Percentiles rank a stretch among this genome's conserved stretches.
phyloP scores from a whole-genome alignment of 2,329 filamentous ascomycete species.

The Magnaporthales sp. region DNA sequence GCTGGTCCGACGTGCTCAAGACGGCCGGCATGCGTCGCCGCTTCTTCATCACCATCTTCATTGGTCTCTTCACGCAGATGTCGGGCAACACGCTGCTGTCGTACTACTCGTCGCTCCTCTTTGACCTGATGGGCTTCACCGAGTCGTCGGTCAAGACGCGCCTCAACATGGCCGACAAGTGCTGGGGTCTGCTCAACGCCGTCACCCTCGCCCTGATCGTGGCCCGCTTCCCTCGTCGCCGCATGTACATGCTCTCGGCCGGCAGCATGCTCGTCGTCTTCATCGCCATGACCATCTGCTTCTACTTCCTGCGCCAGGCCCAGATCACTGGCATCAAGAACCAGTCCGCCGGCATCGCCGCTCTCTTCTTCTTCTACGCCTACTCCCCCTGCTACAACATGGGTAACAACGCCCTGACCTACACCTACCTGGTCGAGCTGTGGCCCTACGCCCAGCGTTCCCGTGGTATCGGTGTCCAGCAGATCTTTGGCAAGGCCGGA shows the following conservation, averaged over 20 bases:
- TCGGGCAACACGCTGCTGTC: constrained; percentile 42
- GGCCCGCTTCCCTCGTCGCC: constrained; percentile 21
- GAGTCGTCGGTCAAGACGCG: constrained; percentile 28
- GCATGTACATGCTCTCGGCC: constrained; percentile 15
- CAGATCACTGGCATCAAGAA: constrained; percentile 10
- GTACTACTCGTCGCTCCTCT: constrained; percentile 40
- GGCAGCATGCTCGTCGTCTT: constrained; percentile 16
- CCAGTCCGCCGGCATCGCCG: constrained; percentile 17
- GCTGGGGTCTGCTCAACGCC: constrained; percentile 30
- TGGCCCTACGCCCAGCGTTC: constrained; percentile 18
- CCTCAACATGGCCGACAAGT: constrained; percentile 37
- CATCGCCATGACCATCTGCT: constrained; percentile 15
- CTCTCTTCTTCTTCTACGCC: constrained; percentile 18
- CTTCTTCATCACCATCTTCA: constrained; percentile 35
- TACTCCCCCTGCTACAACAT: constrained; percentile 19
- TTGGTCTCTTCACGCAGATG: constrained; percentile 46
- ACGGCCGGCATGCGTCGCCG: constrained; percentile 29
- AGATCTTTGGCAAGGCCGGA: constrained; percentile 30
- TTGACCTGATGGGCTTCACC: constrained; percentile 35
- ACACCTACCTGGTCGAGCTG: constrained; percentile 18
- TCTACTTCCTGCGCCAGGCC: constrained; percentile 10
- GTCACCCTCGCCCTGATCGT: constrained; percentile 29
- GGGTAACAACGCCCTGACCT: constrained; percentile 16
- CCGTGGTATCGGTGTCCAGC: constrained; percentile 33
- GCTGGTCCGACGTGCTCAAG: constrained; percentile 7